Percentiles rank a stretch among this genome's conserved stretches.
phyloP scores from a whole-genome alignment of 257 asterid species.

The Eustoma russellianum region DNA sequence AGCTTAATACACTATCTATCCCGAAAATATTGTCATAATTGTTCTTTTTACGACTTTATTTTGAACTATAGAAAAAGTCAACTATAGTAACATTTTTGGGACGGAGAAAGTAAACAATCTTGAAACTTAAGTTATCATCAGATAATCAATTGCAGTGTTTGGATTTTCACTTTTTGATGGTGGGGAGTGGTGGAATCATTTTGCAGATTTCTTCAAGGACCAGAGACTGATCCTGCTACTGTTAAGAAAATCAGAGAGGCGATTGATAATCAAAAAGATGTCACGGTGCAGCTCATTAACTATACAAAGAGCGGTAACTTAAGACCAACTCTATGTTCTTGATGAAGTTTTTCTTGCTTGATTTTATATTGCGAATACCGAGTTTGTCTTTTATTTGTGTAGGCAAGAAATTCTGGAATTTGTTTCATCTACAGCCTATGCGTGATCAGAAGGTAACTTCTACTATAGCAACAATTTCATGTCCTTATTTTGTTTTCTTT shows the following conservation, averaged over 20 bases:
- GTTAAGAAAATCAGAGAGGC: conserved; percentile 87
- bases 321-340: neutral
- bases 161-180: too few species aligned
- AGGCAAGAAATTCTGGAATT: conserved; percentile 99
- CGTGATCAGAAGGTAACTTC: conserved; percentile 88
- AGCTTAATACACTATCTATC: neutral
- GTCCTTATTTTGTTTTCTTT: too few species aligned
- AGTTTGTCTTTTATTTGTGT: neutral
- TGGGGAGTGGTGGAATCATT: neutral
- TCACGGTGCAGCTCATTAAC: conserved; percentile 96
- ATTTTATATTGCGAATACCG: neutral
- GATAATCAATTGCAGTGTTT: neutral
- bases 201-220: conserved; percentile 93
- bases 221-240: conserved; percentile 91
- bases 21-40: too few species aligned
- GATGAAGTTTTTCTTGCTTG: neutral
- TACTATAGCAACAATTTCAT: too few species aligned
- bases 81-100: too few species aligned
- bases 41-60: too few species aligned
- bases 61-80: neutral
- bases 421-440: conserved; percentile 99
- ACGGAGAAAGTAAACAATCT: neutral
- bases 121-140: neutral
- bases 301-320: conserved; percentile 82
- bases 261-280: conserved; percentile 83